phyloP scores from a whole-genome alignment of 345 rosid species.

The rapeseed (Brassica napus) region Da-Ae NC_063444.1:43814501-43815000 shows the following conservation, averaged over 20 bases:
- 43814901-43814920: constrained; percentile 18
- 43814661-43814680: constrained; percentile 25
- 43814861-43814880: constrained; percentile 30
- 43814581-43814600: constrained; percentile 22
- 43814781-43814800: constrained; percentile 35
- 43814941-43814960: no score
- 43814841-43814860: constrained; percentile 39
- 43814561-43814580: constrained; percentile 34
- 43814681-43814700: constrained; percentile 27
- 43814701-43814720: constrained; percentile 30
- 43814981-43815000: no score
- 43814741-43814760: constrained; percentile 25
- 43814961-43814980: no score
- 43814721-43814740: constrained; percentile 37
- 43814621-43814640: constrained; percentile 26
- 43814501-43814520: constrained; percentile 19
- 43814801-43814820: constrained; percentile 17
- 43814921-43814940: not conserved
- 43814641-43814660: constrained; percentile 24
- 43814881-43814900: not conserved
- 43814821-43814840: constrained; percentile 40
- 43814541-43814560: constrained; percentile 16
- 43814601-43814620: constrained; percentile 36
- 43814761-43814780: constrained; percentile 33
- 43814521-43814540: not conserved